Evolutionary conservation across 2,329 filamentous ascomycete species (phyloP).

Genomic region (Neofusicoccum ribis): DNA sequence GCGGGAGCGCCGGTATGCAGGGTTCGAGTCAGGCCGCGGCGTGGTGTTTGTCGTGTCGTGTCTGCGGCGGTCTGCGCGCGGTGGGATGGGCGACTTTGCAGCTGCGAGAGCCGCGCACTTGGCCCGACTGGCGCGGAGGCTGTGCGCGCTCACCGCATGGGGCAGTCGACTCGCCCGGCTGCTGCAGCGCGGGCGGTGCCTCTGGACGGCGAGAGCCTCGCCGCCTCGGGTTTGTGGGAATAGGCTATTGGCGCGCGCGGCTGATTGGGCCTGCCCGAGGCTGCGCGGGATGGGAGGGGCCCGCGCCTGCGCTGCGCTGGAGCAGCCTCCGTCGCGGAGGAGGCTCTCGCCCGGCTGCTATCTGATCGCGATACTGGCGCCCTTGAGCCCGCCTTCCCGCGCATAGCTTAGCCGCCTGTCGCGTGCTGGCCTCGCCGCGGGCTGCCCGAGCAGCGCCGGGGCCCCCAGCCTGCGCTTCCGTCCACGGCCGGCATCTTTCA

Average conservation of each 20-base stretch:
- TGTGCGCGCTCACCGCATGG: conserved; percentile 13
- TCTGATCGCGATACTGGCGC: neutral
- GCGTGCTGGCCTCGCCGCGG: neutral
- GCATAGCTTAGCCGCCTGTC: conserved; percentile 5
- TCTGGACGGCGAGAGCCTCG: conserved; percentile 3
- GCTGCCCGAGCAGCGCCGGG: neutral
- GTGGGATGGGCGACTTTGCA: neutral
- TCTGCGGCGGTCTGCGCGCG: neutral
- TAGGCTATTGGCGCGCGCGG: conserved; percentile 11
- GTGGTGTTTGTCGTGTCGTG: conserved; percentile 12
- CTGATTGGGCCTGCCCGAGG: conserved; percentile 3
- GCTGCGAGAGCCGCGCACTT: conserved; percentile 5
- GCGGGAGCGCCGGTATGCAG: conserved; percentile 17
- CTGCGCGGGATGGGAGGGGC: neutral
- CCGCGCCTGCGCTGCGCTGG: neutral
- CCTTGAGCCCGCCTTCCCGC: neutral
- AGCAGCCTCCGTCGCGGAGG: conserved; percentile 13
- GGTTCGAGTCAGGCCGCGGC: conserved; percentile 7
- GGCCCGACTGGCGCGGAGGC: conserved; percentile 2
- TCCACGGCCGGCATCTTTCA: neutral
- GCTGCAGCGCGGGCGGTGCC: neutral
- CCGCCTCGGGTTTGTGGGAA: conserved; percentile 12
- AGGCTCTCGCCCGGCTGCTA: neutral
- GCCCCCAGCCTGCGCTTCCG: neutral
- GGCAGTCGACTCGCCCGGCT: conserved; percentile 1